Evolutionary conservation across 306 rosid genomes (phyloP), one percentile per base, ranked within the genome.

Genomic region (Castanea sativa): DNA sequence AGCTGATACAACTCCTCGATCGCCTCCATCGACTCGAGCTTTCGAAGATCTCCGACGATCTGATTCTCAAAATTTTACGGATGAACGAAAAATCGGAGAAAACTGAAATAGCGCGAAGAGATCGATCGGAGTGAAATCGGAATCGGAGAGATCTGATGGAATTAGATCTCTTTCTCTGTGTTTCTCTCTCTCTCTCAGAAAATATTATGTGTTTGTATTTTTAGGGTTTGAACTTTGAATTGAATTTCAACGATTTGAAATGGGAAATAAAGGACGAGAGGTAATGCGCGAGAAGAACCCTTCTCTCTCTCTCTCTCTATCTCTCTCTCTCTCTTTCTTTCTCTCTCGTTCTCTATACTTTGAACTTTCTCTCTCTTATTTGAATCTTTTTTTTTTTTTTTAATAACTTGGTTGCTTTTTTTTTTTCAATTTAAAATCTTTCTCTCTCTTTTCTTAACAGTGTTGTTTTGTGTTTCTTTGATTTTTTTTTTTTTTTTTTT

Each of bases 1-100:
- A 95, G 92, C 88, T 93, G 93, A 9, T 79, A 69, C 84, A 95
- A 85, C 75, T 95, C 99, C 61, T 95, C 98, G 91, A 95, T 93
- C 88, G 98, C 96, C 79, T 94, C 99, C 99, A 95, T 95, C 19
- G 86, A 73, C 59, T 41, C 75, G 68, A 67, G 72, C 49, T 68
- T 68, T 68, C 27, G 25, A 68, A 68, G 72, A 68, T 68, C 52
- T 19, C 10, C 15, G 72, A 68, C n/a, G 72, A 68, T 35, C 72
- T n/a, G 72, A 68, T 68, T 23, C 72, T 23, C n/a, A 67, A 4
- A 9, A 19, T 5, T 49, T n/a, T 35, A 4, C 2, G 2, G 27
- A 68, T 0, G 11, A 68, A 4, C 45, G 45, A 19, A 68, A 68
- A 68, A 68, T 4, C 72, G 25, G 1, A 10, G 20, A 68, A 33